Percentiles rank a stretch among this genome's conserved stretches.
phyloP scores from a whole-genome alignment of 495 filamentous ascomycete genomes.

The Extremus antarcticus region DNA sequence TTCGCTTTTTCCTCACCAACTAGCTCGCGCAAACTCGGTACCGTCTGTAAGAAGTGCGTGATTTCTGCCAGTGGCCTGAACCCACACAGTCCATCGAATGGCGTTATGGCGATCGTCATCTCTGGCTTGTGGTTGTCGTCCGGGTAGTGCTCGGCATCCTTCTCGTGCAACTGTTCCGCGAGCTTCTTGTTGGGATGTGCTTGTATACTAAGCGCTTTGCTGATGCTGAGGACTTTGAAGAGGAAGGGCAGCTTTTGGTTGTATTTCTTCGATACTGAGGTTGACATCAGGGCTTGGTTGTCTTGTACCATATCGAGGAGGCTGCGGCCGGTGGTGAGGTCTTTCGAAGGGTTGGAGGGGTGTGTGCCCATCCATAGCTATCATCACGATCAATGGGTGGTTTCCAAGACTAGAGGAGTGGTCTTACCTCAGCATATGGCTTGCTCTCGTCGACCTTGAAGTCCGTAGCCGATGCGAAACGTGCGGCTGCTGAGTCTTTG shows the following conservation, averaged over 20 bases:
- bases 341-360: conserved; percentile 86
- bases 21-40: conserved; percentile 62
- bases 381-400: background rate
- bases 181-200: conserved; percentile 98
- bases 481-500: conserved; percentile 61
- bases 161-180: conserved; percentile 74
- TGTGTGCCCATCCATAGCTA: conserved; percentile 99
- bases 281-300: conserved; percentile 70
- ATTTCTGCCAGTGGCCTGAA: conserved; percentile 86
- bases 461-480: conserved; percentile 24
- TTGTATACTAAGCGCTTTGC: conserved; percentile 92
- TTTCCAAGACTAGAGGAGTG: no score
- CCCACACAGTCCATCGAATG: conserved; percentile 90
- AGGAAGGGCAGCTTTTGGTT: conserved; percentile 81
- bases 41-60: conserved; percentile 65
- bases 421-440: conserved; percentile 33
- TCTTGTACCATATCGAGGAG: conserved; percentile 83
- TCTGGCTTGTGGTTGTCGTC: conserved; percentile 99
- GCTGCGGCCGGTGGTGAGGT: conserved; percentile 70
- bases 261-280: conserved; percentile 58
- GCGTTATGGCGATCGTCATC: conserved; percentile 95
- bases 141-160: conserved; percentile 90
- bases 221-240: conserved; percentile 92
- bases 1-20: conserved; percentile 60
- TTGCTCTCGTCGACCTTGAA: conserved; percentile 32